Conservation (phyloP, 2,329 filamentous ascomycete species). For the Talaromyces sp. region DNA sequence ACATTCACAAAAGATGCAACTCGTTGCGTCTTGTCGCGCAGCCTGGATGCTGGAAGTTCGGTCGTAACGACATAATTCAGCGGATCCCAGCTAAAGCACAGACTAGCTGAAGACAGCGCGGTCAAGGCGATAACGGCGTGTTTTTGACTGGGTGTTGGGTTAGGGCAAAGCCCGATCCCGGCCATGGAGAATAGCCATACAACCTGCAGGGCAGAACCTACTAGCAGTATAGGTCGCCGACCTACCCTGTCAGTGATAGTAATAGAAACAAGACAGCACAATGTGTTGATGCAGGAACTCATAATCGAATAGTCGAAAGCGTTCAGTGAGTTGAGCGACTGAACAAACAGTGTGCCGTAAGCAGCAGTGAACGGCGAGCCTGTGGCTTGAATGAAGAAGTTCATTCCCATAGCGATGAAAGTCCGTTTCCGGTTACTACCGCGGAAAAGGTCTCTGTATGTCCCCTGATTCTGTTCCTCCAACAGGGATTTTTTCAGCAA, state of each 20-base stretch:
- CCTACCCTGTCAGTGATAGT: conserved; percentile 17
- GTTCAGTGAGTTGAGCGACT: conserved; percentile 16
- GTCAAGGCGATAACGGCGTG: conserved; percentile 33
- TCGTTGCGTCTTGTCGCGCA: conserved; percentile 30
- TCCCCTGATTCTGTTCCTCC: conserved; percentile 16
- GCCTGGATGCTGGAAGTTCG: conserved; percentile 30
- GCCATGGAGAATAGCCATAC: conserved; percentile 36
- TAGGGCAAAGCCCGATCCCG: conserved; percentile 29
- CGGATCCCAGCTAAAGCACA: conserved; percentile 33
- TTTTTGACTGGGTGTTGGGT: conserved; percentile 20
- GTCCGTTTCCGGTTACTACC: conserved; percentile 16
- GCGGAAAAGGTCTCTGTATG: conserved; percentile 16
- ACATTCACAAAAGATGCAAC: conserved; percentile 31
- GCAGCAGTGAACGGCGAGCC: conserved; percentile 18
- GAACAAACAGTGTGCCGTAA: conserved; percentile 14
- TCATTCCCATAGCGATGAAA: conserved; percentile 17
- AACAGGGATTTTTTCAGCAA: conserved; percentile 11
- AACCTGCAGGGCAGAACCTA: conserved; percentile 29
- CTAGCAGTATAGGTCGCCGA: conserved; percentile 23
- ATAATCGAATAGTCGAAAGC: conserved; percentile 51
- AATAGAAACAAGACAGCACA: conserved; percentile 17
- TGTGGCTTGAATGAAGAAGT: conserved; percentile 17
- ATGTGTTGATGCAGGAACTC: conserved; percentile 24
- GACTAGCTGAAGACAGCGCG: conserved; percentile 31
- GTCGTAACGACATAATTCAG: conserved; percentile 36